Conservation (phyloP, 306 rosid species). For the Quillaja saponaria region DNA sequence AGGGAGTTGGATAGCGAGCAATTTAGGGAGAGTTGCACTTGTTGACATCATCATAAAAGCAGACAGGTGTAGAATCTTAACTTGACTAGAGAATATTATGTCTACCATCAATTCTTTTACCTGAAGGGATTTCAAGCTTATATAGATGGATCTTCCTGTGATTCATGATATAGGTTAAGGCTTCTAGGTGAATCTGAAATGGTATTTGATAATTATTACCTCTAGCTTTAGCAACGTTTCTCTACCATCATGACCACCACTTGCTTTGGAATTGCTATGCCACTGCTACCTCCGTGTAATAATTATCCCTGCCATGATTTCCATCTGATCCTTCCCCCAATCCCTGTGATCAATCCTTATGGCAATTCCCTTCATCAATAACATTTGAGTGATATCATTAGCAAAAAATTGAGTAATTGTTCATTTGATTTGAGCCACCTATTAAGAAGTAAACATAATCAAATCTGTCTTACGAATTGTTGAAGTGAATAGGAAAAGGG, state of each 20-base stretch:
- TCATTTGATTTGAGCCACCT: conserved; percentile 14
- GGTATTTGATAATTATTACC: conserved; percentile 4
- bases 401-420: neutral
- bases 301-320: conserved; percentile 14
- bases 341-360: conserved; percentile 11
- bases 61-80: too few relatives aligned
- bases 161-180: too few relatives aligned
- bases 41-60: too few relatives aligned
- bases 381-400: neutral
- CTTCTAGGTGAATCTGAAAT: too few relatives aligned
- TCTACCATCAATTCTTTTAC: too few relatives aligned
- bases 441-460: neutral
- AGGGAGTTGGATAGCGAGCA: too few relatives aligned
- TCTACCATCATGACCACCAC: neutral
- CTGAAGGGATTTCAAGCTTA: too few relatives aligned
- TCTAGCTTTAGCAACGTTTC: conserved; percentile 17
- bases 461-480: neutral
- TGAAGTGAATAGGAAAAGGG: conserved; percentile 7
- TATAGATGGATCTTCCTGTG: too few relatives aligned
- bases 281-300: neutral
- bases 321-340: neutral
- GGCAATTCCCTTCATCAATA: conserved; percentile 2
- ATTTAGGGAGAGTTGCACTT: too few relatives aligned
- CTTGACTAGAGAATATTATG: too few relatives aligned
- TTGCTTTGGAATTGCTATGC: conserved; percentile 17